A percentile compares a stretch with the other conserved stretches of the same genome.
These are phyloP conservation scores for Lithohypha guttulata DNA, from an alignment of 2,329 filamentous ascomycete species.

Conservation along the genomic window DNA sequence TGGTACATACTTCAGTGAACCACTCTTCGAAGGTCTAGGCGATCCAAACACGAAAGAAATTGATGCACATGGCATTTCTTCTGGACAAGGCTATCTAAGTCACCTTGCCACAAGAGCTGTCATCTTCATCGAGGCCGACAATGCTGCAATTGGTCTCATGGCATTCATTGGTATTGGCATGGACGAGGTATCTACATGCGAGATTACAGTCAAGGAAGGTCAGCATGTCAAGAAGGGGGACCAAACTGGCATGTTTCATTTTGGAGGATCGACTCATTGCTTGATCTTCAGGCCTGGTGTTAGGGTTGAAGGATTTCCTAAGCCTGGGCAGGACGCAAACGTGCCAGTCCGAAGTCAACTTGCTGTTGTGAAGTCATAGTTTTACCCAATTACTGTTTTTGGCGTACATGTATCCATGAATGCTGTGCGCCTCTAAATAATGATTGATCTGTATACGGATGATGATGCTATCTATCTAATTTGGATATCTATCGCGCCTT, in stretches of 20 bases:
- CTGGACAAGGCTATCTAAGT: constrained; percentile 56
- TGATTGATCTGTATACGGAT: too few relatives aligned
- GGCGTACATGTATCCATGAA: too few relatives aligned
- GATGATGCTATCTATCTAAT: too few relatives aligned
- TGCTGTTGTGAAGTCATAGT: constrained; percentile 24
- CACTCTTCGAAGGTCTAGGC: constrained; percentile 38
- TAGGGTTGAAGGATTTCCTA: constrained; percentile 32
- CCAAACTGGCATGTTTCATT: constrained; percentile 69
- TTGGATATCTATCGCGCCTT: too few relatives aligned
- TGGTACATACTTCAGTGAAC: constrained; percentile 60
- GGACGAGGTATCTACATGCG: constrained; percentile 65
- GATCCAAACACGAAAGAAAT: constrained; percentile 24
- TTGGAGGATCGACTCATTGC: constrained; percentile 62
- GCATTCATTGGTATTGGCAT: constrained; percentile 63
- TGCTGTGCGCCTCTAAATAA: too few relatives aligned
- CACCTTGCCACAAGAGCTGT: constrained; percentile 58
- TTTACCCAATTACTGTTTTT: too few relatives aligned
- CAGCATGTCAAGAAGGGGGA: constrained; percentile 59
- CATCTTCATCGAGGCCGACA: constrained; percentile 61
- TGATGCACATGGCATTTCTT: constrained; percentile 21
- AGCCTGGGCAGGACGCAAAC: constrained; percentile 29
- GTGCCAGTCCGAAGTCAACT: constrained; percentile 32
- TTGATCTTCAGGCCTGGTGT: constrained; percentile 48
- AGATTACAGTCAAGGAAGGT: constrained; percentile 57
- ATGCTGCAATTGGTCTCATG: constrained; percentile 56